Evolutionary conservation across 2,329 filamentous ascomycete genomes (phyloP).

Genomic region (Ploettnerulaceae sp.): DNA sequence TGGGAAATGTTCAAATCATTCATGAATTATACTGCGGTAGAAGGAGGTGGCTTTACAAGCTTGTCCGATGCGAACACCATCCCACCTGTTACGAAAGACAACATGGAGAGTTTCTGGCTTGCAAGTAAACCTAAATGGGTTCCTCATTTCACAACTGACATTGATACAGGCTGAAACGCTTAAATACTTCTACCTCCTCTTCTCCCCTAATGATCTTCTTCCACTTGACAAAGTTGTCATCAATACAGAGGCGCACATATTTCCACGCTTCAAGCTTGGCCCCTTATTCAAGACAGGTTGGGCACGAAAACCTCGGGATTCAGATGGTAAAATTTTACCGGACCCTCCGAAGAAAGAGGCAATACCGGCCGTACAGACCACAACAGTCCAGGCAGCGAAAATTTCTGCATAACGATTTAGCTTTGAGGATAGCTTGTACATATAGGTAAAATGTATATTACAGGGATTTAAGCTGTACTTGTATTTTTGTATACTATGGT

Average conservation of each 20-base stretch:
- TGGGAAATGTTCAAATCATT: slow-evolving; percentile 98
- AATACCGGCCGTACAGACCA: slow-evolving; percentile 12
- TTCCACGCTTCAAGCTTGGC: slow-evolving; percentile 81
- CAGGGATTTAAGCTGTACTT: not conserved
- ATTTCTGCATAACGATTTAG: not conserved
- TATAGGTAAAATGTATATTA: slow-evolving; percentile 4
- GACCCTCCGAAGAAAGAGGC: slow-evolving; percentile 20
- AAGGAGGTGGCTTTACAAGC: slow-evolving; percentile 76
- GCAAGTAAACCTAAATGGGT: slow-evolving; percentile 44
- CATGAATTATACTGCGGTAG: slow-evolving; percentile 75
- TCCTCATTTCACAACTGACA: slow-evolving; percentile 15
- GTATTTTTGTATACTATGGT: slow-evolving; percentile 3
- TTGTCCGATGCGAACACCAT: slow-evolving; percentile 68
- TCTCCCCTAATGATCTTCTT: slow-evolving; percentile 76
- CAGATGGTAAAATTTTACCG: slow-evolving; percentile 32
- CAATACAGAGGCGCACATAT: slow-evolving; percentile 91
- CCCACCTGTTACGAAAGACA: slow-evolving; percentile 69
- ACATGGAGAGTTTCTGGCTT: slow-evolving; percentile 99
- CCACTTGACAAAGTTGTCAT: slow-evolving; percentile 84
- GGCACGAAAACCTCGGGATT: slow-evolving; percentile 60
- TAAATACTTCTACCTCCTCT: slow-evolving; percentile 96
- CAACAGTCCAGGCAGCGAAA: slow-evolving; percentile 18
- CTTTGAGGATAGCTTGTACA: slow-evolving; percentile 11
- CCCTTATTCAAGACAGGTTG: slow-evolving; percentile 76
- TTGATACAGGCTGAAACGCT: slow-evolving; percentile 77